Evolutionary conservation across 1,284 basidiomycete genomes (phyloP), one percentile per base, ranked within the genome.

Genomic region (Phylloporus gajari): DNA sequence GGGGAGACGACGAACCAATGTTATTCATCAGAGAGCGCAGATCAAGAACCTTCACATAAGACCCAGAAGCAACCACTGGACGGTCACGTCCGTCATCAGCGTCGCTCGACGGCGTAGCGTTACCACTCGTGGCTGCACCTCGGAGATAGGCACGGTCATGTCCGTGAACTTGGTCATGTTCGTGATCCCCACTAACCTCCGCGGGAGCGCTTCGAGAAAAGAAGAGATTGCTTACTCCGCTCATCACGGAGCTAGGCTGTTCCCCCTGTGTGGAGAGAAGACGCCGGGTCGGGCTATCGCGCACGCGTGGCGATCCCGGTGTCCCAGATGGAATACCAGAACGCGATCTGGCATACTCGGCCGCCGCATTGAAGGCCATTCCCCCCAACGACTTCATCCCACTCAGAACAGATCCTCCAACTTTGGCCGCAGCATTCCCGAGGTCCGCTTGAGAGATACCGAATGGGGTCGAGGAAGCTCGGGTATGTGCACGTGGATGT

Each of bases 191-290:
- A 12, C 78, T 35, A 15, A 72, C 82, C 38, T 81, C 84, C 40
- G 88, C 87, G 25, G 92, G 92, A 1, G 91, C 91, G 75, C 91
- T 92, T 77, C 88, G 85, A 58, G 91, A 93, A 78, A 91, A 90
- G 78, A 90, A 88, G 53, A 74, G 67, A 61, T 79, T 74, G 68
- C 77, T 70, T n/a, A 79, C 75, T 32, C 78, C 78, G 32, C 75
- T 70, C 65, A 77, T 76, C 48, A 75, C 68, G 65, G 75, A 75
- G 30, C 74, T 11, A 27, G 68, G 69, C 48, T 70, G 76, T 23
- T 71, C 73, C 44, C 68, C 72, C 60, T 75, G 73, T 67, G 74
- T 63, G 70, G 75, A 60, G 27, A 65, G 70, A 72, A 75, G 70
- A 63, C 59, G 71, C 25, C 59, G 32, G 25, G 42, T 38, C 2